Base-by-base conservation (phyloP, 352 stramenopile species). In the Phytophthora podocarpi region DNA sequence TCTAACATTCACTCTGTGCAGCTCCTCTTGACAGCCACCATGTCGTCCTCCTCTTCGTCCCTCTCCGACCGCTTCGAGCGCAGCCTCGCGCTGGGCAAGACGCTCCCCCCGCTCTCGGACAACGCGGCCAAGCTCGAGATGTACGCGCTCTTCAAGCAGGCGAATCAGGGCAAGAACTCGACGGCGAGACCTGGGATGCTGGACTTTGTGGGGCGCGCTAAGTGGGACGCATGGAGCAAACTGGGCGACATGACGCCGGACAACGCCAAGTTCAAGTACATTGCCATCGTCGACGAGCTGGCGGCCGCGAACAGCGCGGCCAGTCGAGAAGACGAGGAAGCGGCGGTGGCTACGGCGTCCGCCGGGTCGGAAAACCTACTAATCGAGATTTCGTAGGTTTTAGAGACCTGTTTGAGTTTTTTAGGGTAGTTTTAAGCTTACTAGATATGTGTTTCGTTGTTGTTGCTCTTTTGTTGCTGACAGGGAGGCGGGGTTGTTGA, bases 121-220 rank as follows among this genome's bases (percentile, higher is more conserved):
- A 93, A 93, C 65, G 46, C 52, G n/a, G 55, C 78, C 60, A 93
- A 95, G 56, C 68, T 95, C 34, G 58, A 89, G 58, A 86, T 95
- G 76, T 95, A 95, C 70, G 79, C 84, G 60, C 77, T 95, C 13
- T 95, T 90, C 70, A 93, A 95, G 51, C 86, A 95, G 59, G 72
- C 82, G 5, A 79, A 87, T 26, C 46, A 59, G 4, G 86, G 84
- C 55, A 72, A 77, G 47, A 89, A 86, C 70, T 72, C 72, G n/a
- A 82, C 81, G 10, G 35, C 64, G n/a, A 79, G 81, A 37, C 86
- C 86, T 0, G 80, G 83, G 15, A 89, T 93, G 76, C 74, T 95
- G 54, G 84, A 95, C 70, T 91, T 92, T 69, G 82, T 95, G n/a
- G 78, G 79, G 12, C 57, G 72, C 42, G 86, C 86, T 37, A 95